Evolutionary conservation across 2,329 filamentous ascomycete genomes (phyloP), one percentile per base, ranked within the genome.

Genomic region (Cephalotrichum gorgonifer): DNA sequence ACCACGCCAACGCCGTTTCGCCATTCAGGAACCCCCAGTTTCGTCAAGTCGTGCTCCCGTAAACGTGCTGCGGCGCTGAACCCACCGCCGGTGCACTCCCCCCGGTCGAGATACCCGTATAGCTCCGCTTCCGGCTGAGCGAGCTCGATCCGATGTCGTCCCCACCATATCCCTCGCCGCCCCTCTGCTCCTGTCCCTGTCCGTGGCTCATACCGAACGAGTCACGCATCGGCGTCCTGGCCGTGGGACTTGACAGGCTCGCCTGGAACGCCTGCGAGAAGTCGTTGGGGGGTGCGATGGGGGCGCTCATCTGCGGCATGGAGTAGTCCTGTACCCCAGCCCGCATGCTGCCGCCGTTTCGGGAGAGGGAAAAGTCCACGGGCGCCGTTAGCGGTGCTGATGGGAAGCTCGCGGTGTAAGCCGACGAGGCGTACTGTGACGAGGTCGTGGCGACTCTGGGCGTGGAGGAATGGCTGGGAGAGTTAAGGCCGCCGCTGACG

Each of bases 361-460:
- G 62, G 2, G 73, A 67, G 14, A 75, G 60, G 3, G 72, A 67
- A 54, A 74, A 77, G 47, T 78, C 74, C 52, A 75, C 66, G 1
- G 75, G 75, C 1, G 75, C 73, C 3, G 73, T 72, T 14, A 79
- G 63, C 1, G 77, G 75, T 5, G 75, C 73, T 6, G 75, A 74
- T 2, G 75, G 68, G 55, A 75, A 78, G 54, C 72, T 73, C 4
- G 68, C 66, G 3, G 71, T 70, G 55, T 76, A 75, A 41, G 63
- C 61, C 7, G 69, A 68, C 26, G 72, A 70, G 39, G 63, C 59
- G 28, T 63, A 67, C 25, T 64, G 56, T 17, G 64, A 53, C 35
- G 35, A 39, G 5, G 51, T 49, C n/a, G 43, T 28, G n/a, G 43
- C 50, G 39, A 43, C 60, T 47, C 68, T 60, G 22, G 63, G 60